Base-by-base conservation (phyloP, 495 filamentous ascomycete species). In the Penicillium cinerascens region DNA sequence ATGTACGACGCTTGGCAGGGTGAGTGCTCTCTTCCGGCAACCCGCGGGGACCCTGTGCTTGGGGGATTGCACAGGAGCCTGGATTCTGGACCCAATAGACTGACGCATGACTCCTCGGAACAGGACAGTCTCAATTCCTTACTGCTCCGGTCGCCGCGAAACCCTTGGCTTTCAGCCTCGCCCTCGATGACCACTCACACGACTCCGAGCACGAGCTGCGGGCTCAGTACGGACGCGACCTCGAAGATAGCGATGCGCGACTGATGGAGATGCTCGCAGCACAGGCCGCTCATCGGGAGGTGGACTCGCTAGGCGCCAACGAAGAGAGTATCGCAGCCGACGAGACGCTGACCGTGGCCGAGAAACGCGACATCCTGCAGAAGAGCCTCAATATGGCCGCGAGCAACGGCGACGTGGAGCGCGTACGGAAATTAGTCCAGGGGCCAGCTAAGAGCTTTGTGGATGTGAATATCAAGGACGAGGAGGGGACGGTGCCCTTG, bases 1-100 rank as follows among this genome's bases (percentile, higher is more conserved):
- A 88, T 96, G 76, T 97, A 97, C 67, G 93, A 98, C 80, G 95
- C 89, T 52, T 98, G 93, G 93, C 91, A 96, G 86, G 92, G 92
- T 96, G 67, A 52, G 75, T 39, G 33, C 27, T 43, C 15, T 35
- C 16, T 9, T 27, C 51, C 50, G n/a, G 50, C 42, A 29, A 11
- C 36, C 13, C 21, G 17, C 15, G n/a, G 17, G 21, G 21, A 18
- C 16, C 27, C 7, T 26, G 3, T 42, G 20, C 20, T 37, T 23
- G 1, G 15, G n/a, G 23, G 8, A 18, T 42, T 47, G 46, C 38
- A 33, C 54, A 42, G 43, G 42, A 36, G 42, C 26, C 47, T 15
- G n/a, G 25, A 33, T 25, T 37, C 20, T 20, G 10, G 15, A 6
- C 18, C 13, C 10, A 49, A 16, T 23, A n/a, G 20, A 22, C 29